These are phyloP conservation scores for Aspergillus thermomutatus DNA, from an alignment of 2,329 filamentous ascomycete species.

Conservation along the genomic window DNA sequence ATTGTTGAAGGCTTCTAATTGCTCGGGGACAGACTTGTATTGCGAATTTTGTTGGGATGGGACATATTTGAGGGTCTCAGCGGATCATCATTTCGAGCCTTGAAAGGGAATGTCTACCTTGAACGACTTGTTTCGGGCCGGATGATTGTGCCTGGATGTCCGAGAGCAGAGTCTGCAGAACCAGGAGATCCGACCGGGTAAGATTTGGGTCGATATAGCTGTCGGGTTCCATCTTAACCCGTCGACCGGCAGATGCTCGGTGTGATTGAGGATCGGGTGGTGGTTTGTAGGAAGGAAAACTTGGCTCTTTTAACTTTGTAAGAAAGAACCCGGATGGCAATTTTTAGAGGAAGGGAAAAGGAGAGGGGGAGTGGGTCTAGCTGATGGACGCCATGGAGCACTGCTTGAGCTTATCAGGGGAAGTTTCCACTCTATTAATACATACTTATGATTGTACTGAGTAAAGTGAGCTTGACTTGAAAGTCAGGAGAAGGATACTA, in stretches of 20 bases:
- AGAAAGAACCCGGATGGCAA: not conserved
- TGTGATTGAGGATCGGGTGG: not conserved
- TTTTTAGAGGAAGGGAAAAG: not conserved
- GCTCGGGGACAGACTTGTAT: slow-evolving; percentile 14
- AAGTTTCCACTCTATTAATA: too few relatives aligned
- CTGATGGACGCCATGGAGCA: not conserved
- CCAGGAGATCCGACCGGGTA: slow-evolving; percentile 38
- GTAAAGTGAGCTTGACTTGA: too few relatives aligned
- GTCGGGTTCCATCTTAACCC: slow-evolving; percentile 24
- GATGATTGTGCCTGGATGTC: slow-evolving; percentile 20
- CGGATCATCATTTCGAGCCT: not conserved
- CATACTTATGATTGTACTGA: too few relatives aligned
- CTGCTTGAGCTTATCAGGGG: too few relatives aligned
- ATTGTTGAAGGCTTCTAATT: slow-evolving; percentile 51
- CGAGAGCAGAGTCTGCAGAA: slow-evolving; percentile 36
- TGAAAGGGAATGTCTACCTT: not conserved
- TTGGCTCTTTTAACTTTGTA: not conserved
- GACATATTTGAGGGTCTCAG: slow-evolving; percentile 16
- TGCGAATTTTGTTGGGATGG: slow-evolving; percentile 27
- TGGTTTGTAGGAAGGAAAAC: not conserved
- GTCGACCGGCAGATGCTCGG: not conserved
- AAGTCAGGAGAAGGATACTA: too few relatives aligned
- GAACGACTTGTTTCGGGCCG: not conserved
- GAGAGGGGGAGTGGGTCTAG: not conserved
- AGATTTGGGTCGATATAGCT: slow-evolving; percentile 32